phyloP scores from a whole-genome alignment of 305 asterid species.

The Ilex paraguariensis region DNA sequence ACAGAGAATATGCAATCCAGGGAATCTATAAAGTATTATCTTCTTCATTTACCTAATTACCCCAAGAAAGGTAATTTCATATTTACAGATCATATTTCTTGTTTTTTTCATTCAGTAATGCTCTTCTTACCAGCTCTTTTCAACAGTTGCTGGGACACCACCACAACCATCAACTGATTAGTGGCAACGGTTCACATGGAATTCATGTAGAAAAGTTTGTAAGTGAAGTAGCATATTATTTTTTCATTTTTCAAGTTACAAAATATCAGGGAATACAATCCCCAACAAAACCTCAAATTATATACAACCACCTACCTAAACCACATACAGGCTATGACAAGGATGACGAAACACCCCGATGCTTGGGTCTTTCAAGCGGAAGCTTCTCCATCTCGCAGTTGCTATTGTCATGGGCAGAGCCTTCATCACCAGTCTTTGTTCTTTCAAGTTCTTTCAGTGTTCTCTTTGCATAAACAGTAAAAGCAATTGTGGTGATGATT shows the following conservation, averaged over 20 bases:
- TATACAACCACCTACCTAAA: constrained; percentile 24
- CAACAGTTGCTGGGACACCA: too few species aligned
- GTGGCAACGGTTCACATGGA: too few species aligned
- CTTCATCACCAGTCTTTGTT: constrained; percentile 25
- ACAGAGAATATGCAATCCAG: too few species aligned
- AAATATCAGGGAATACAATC: constrained; percentile 11
- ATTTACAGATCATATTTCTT: too few species aligned
- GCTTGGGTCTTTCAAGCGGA: constrained; percentile 33
- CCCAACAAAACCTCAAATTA: constrained; percentile 12
- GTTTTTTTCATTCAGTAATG: too few species aligned
- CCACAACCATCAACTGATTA: too few species aligned
- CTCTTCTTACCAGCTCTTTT: too few species aligned
- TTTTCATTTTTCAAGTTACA: constrained; percentile 10
- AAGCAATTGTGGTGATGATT: constrained; percentile 38
- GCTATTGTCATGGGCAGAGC: constrained; percentile 10
- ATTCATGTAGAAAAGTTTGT: too few species aligned
- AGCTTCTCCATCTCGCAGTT: constrained; percentile 33
- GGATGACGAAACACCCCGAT: constrained; percentile 19
- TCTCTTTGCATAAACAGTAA: constrained; percentile 63
- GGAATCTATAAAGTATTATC: too few species aligned
- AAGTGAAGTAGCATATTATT: too few species aligned
- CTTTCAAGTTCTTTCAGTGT: constrained; percentile 42
- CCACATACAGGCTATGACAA: constrained; percentile 11
- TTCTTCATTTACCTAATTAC: too few species aligned
- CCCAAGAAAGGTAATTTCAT: too few species aligned